Conservation (phyloP, 139 green algal genomes). For the Closterium sp. region DNA sequence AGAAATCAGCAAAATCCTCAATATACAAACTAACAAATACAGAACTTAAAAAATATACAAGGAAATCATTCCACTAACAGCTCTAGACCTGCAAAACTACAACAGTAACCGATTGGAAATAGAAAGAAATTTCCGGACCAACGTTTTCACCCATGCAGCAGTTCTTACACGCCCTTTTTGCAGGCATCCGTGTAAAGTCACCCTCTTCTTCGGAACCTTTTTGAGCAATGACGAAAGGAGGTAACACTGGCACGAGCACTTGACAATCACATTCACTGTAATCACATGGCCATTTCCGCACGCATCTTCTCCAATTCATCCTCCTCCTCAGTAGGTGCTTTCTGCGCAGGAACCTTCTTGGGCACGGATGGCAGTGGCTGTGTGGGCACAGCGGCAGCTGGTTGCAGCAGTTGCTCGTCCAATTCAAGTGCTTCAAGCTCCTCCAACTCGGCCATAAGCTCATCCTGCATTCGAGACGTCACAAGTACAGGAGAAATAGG, state of each 20-base stretch:
- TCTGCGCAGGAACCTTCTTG: not conserved
- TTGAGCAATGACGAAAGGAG: not conserved
- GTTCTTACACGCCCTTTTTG: constrained; percentile 65
- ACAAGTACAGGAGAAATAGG: not conserved
- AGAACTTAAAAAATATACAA: no score
- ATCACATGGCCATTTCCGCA: constrained; percentile 80
- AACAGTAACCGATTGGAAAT: no score
- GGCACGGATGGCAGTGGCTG: constrained; percentile 45
- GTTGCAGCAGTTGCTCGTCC: constrained; percentile 56
- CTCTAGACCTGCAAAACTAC: no score
- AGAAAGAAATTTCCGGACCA: no score
- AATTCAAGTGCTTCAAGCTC: constrained; percentile 62
- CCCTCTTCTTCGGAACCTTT: constrained; percentile 68
- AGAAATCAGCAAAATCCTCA: no score
- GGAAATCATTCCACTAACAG: no score
- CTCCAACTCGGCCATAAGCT: constrained; percentile 64
- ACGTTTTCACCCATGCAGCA: no score
- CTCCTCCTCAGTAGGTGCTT: constrained; percentile 69
- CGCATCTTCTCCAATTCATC: constrained; percentile 83
- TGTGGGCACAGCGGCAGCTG: constrained; percentile 16
- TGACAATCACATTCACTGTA: not conserved
- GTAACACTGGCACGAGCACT: not conserved
- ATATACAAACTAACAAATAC: no score
- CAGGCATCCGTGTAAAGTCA: constrained; percentile 81
- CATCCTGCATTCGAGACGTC: constrained; percentile 37